Evolutionary conservation across 805 yeast genomes (phyloP), one percentile per base, ranked within the genome.

Genomic region (Suhomyces kilbournensis): DNA sequence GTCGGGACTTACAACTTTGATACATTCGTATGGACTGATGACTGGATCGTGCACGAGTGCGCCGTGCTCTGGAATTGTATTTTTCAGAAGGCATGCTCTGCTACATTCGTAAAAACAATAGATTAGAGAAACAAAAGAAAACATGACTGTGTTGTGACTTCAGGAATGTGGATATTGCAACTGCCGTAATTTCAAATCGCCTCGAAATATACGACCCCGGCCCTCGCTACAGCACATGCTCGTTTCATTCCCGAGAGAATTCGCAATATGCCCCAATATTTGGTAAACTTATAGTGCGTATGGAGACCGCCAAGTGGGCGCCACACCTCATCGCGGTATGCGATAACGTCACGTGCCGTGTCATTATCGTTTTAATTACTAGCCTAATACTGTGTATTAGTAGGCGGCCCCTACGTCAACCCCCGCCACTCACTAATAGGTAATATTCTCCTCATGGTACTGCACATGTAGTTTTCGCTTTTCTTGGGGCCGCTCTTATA

Each of bases 21-120:
- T 80, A 80, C 84, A 71, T 73, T 72, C 70, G 64, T 57, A 56
- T 51, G 63, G 59, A 56, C 56, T 62, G 60, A 70, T 69, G 65
- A 57, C 59, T 61, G 76, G 83, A 78, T 77, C 84, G 80, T 76
- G 83, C 67, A 75, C 42, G 42, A 38, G 42, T 38, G 42, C 17
- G 42, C 42, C 42, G 42, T 38, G 42, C 17, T 38, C 23, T 38
- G 23, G 17, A 38, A 19, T 17, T 9, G 9, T 35, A 17, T 15
- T 3, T 38, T 38, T 19, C 23, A 38, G 42, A 38, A 38, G 42
- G 42, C 42, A 38, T 38, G 23, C 23, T 38, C 42, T 38, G 42
- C 42, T 38, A 38, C 42, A 38, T 17, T n/a, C 17, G 35, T 32
- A 32, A 32, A n/a, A 14, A 32, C 8, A n/a, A 32, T 32, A n/a